These are phyloP conservation scores for Rhododendron kiyosumense DNA, from an alignment of 148 eudicot species.

Conservation along the genomic window DNA sequence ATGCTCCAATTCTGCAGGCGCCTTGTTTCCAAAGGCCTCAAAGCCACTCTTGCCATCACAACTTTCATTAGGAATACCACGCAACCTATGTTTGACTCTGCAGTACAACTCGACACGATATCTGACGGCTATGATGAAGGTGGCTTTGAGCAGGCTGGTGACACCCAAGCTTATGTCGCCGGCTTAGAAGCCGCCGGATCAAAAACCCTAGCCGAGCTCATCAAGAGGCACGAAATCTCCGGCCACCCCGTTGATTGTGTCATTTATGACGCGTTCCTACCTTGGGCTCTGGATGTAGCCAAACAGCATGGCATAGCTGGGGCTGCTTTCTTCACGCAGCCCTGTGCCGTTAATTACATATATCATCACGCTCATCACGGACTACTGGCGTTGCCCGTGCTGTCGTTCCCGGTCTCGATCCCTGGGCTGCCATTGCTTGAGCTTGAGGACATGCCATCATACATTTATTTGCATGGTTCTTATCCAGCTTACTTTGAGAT, in stretches of 20 bases:
- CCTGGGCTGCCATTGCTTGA: slow-evolving; percentile 51
- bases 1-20: slow-evolving; percentile 49
- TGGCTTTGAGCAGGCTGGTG: slow-evolving; percentile 21
- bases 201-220: slow-evolving; percentile 20
- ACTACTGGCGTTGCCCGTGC: slow-evolving; percentile 22
- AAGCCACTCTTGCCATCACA: slow-evolving; percentile 40
- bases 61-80: slow-evolving; percentile 23
- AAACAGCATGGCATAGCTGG: slow-evolving; percentile 23
- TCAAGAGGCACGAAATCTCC: slow-evolving; percentile 13
- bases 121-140: slow-evolving; percentile 48
- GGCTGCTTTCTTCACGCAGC: slow-evolving; percentile 46
- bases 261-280: slow-evolving; percentile 39
- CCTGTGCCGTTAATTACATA: slow-evolving; percentile 34
- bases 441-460: slow-evolving; percentile 44
- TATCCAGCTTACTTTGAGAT: slow-evolving; percentile 58
- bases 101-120: slow-evolving; percentile 26
- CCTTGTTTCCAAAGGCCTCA: slow-evolving; percentile 35
- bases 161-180: slow-evolving; percentile 20
- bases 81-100: slow-evolving; percentile 15
- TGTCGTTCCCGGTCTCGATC: slow-evolving; percentile 20
- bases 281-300: slow-evolving; percentile 39
- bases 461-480: slow-evolving; percentile 28
- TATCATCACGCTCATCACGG: slow-evolving; percentile 22
- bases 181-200: slow-evolving; percentile 25
- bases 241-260: slow-evolving; percentile 30